Base-by-base conservation (phyloP, 106 monocot species). In the Apostasia shenzhenica region DNA sequence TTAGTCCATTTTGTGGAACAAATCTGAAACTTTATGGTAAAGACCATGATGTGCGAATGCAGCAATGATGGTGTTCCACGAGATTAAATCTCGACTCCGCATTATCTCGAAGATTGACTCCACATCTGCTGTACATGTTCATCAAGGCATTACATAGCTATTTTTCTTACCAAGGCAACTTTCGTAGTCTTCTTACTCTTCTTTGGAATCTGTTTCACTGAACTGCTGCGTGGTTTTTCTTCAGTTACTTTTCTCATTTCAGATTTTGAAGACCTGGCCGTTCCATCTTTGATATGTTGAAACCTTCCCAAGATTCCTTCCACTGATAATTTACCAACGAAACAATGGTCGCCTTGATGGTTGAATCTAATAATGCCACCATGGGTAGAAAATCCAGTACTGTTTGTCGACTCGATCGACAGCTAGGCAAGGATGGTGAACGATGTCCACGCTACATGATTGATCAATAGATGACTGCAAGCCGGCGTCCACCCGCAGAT, bases 61-160 rank as follows among this genome's bases (percentile, higher is more conserved):
- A n/a, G 83, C 80, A 59, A 91, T 95, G 12, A 95, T 88, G 45
- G 85, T 76, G 61, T 95, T 95, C 91, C 85, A 91, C 1, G 95
- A 83, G 46, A 91, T 82, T 0, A 79, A 11, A 52, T 88, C 79
- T 69, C 60, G 56, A 64, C 7, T 63, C 66, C 54, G 59, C 6
- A 76, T 63, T 14, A 48, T 39, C 61, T 69, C 63, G 50, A 95
- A 95, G 26, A 82, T 11, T 1, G 69, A 60, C 12, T 80, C 95
- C 91, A 68, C 95, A 88, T 80, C 82, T 88, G 80, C 86, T 82
- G 45, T 95, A 95, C 95, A 95, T 95, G 3, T 83, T 86, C 6
- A 91, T 84, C 53, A 91, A 78, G 13, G 95, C 77, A 77, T 95
- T 91, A 41, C 70, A 80, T 10, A 95, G 41, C 26, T n/a, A 54